Conservation (phyloP, 345 rosid species). For the rapeseed (Brassica napus) region DNA sequence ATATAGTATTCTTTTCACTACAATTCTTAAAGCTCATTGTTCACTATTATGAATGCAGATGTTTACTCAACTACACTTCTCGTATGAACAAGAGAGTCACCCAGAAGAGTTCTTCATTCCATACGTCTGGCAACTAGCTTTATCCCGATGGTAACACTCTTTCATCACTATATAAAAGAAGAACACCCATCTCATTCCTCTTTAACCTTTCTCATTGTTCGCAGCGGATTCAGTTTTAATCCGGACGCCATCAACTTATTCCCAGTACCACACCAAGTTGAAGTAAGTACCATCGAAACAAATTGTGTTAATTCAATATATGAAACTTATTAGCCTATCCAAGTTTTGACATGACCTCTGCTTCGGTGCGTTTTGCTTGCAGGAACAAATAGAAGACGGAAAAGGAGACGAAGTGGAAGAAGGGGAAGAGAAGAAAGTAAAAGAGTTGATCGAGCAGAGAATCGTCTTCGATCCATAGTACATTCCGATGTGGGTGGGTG, state of each 20-base stretch:
- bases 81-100: slow-evolving; percentile 98
- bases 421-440: slow-evolving; percentile 33
- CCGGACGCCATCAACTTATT: slow-evolving; percentile 71
- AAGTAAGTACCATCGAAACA: slow-evolving; percentile 52
- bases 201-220: not conserved
- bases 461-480: slow-evolving; percentile 40
- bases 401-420: slow-evolving; percentile 37
- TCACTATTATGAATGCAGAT: slow-evolving; percentile 44
- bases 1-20: not conserved
- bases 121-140: slow-evolving; percentile 80
- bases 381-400: slow-evolving; percentile 32
- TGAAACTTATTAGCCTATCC: not conserved
- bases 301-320: not conserved
- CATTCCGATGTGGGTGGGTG: not conserved
- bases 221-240: slow-evolving; percentile 75
- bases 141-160: slow-evolving; percentile 63
- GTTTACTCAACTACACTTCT: slow-evolving; percentile 93
- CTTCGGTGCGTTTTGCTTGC: not conserved
- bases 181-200: slow-evolving; percentile 3
- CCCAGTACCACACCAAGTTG: slow-evolving; percentile 52
- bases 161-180: not conserved
- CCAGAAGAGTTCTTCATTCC: slow-evolving; percentile 97
- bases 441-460: slow-evolving; percentile 36
- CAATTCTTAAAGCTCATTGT: not conserved
- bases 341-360: not conserved